These are phyloP conservation scores for Cucurbitaria berberidis DNA, from an alignment of 2,329 filamentous ascomycete genomes.

Conservation along the genomic window DNA sequence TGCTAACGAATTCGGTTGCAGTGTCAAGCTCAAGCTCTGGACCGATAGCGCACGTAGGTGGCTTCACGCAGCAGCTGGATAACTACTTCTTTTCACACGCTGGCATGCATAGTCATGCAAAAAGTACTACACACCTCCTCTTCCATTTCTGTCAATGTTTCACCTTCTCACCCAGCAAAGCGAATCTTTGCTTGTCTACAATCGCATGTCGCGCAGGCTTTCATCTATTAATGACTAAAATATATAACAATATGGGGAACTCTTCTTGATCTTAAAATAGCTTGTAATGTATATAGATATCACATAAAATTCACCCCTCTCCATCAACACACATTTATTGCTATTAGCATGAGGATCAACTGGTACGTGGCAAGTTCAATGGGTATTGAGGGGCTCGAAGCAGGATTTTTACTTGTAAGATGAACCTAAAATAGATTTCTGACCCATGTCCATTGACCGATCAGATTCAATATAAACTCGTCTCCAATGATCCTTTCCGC, in stretches of 20 bases:
- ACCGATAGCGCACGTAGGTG: constrained; percentile 34
- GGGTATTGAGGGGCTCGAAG: not conserved
- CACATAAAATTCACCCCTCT: not conserved
- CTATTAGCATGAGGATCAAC: not conserved
- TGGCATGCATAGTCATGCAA: not conserved
- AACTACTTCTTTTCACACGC: too few species aligned
- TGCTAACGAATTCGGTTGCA: constrained; percentile 20
- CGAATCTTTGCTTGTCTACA: too few species aligned
- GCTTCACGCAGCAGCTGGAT: too few species aligned
- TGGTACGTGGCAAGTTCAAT: not conserved
- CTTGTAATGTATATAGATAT: not conserved
- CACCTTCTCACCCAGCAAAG: too few species aligned
- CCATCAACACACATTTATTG: not conserved
- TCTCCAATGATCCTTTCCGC: not conserved
- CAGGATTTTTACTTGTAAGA: too few species aligned
- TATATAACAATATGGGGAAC: too few species aligned
- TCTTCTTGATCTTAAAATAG: not conserved
- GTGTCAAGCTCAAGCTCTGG: constrained; percentile 49
- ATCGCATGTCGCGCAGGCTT: not conserved
- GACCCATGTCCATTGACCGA: not conserved
- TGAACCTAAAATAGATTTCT: too few species aligned
- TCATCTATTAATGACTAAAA: not conserved
- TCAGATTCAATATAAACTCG: not conserved
- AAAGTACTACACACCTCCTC: too few species aligned
- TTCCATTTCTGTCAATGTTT: too few species aligned